phyloP scores from a whole-genome alignment of 106 monocot genomes.

The Acanthochlamys bracteata region DNA sequence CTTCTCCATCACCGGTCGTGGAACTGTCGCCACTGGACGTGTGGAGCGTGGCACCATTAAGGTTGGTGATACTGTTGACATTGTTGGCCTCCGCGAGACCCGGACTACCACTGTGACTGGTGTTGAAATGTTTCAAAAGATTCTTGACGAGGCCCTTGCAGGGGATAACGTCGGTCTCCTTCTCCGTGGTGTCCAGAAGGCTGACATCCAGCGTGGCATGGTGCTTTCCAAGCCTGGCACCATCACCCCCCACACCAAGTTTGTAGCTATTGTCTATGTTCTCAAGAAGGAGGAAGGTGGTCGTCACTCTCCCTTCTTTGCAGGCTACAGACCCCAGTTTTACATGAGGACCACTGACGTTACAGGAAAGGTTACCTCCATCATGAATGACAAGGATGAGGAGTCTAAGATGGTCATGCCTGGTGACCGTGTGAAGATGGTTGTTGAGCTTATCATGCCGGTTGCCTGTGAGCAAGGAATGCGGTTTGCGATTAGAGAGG shows the following conservation, averaged over 20 bases:
- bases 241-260: slow-evolving; percentile 78
- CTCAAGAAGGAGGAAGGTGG: slow-evolving; percentile 84
- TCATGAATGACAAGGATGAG: slow-evolving; percentile 71
- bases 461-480: slow-evolving; percentile 70
- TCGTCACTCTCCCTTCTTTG: slow-evolving; percentile 67
- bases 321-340: slow-evolving; percentile 66
- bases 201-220: slow-evolving; percentile 67
- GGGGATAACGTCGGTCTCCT: slow-evolving; percentile 72
- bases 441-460: slow-evolving; percentile 58
- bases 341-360: slow-evolving; percentile 81
- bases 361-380: slow-evolving; percentile 50
- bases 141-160: slow-evolving; percentile 61
- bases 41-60: slow-evolving; percentile 75
- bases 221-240: slow-evolving; percentile 58
- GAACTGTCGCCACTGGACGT: slow-evolving; percentile 85
- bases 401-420: slow-evolving; percentile 83
- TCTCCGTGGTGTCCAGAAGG: slow-evolving; percentile 65
- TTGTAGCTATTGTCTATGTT: slow-evolving; percentile 55
- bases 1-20: slow-evolving; percentile 92
- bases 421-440: slow-evolving; percentile 68
- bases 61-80: slow-evolving; percentile 54
- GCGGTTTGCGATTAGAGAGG: slow-evolving; percentile 71
- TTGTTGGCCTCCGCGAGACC: slow-evolving; percentile 61
- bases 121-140: slow-evolving; percentile 92
- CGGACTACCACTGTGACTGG: slow-evolving; percentile 67